Conservation (phyloP, 495 filamentous ascomycete species). For the Lophiostoma macrostomum region DNA sequence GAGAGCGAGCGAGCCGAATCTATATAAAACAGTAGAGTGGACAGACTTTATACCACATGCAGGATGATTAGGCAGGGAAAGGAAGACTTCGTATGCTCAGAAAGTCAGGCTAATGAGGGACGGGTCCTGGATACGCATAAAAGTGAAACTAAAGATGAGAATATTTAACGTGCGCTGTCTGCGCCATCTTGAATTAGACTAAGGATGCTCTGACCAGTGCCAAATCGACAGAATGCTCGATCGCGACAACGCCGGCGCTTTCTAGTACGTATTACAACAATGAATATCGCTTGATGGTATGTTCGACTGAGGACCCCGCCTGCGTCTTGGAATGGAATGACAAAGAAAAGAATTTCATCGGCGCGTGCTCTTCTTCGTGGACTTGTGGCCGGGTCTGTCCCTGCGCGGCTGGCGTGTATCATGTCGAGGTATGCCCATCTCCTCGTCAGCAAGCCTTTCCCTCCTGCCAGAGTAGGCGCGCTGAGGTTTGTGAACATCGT, state of each 20-base stretch:
- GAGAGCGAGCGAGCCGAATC: constrained; percentile 1
- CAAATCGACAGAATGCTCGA: too few relatives aligned
- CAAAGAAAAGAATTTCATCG: constrained; percentile 1
- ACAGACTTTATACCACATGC: constrained; percentile 26
- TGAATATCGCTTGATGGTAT: too few relatives aligned
- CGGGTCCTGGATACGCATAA: neutral
- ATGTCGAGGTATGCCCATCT: constrained; percentile 18
- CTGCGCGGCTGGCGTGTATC: neutral
- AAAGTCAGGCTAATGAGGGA: neutral
- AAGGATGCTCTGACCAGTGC: too few relatives aligned
- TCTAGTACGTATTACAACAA: too few relatives aligned
- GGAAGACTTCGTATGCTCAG: neutral
- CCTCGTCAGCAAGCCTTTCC: constrained; percentile 13
- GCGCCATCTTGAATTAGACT: too few relatives aligned
- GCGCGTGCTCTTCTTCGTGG: constrained; percentile 18
- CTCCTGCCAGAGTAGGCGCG: constrained; percentile 13
- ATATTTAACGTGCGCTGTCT: too few relatives aligned
- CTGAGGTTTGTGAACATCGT: constrained; percentile 5
- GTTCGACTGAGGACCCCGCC: too few relatives aligned
- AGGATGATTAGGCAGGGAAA: constrained; percentile 10
- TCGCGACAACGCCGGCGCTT: too few relatives aligned
- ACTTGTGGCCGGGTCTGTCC: constrained; percentile 6
- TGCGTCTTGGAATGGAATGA: too few relatives aligned
- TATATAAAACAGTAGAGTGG: constrained; percentile 25
- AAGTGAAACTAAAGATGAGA: too few relatives aligned